Evolutionary conservation across 345 rosid species (phyloP).

Genomic region (Syzygium jambos): DNA sequence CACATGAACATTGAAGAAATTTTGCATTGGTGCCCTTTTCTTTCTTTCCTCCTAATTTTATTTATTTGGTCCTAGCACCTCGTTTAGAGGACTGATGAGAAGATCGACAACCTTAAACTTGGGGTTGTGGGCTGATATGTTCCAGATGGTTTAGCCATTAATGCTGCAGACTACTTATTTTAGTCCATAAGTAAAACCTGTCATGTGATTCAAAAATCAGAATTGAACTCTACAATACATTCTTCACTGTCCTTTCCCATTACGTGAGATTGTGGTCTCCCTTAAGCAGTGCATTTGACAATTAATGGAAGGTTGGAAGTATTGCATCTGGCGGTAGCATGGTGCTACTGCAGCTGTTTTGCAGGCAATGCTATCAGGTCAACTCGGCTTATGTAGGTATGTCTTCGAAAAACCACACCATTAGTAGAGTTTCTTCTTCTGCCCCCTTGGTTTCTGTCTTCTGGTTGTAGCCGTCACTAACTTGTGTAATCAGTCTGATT

Average conservation of each 20-base stretch:
- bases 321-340: not conserved
- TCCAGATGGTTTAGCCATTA: not conserved
- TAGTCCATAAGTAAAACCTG: not conserved
- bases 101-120: not conserved
- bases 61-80: not conserved
- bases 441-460: not conserved
- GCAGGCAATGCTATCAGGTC: not conserved
- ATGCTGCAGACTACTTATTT: not conserved
- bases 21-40: not conserved
- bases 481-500: not conserved
- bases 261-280: not conserved
- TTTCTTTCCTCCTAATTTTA: not conserved
- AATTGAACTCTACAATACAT: not conserved
- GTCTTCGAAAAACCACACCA: not conserved
- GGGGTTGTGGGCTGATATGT: not conserved
- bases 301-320: not conserved
- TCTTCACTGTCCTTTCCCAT: not conserved
- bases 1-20: not conserved
- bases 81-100: not conserved
- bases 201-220: not conserved
- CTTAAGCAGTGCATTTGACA: not conserved
- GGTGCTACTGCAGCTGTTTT: not conserved
- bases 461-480: not conserved
- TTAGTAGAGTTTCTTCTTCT: not conserved
- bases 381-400: not conserved